Percentiles rank a stretch among this genome's conserved stretches.
These are phyloP conservation scores for Triticum monococcum DNA, from an alignment of 176 grass and related monocot species.

Conservation along the genomic window DNA sequence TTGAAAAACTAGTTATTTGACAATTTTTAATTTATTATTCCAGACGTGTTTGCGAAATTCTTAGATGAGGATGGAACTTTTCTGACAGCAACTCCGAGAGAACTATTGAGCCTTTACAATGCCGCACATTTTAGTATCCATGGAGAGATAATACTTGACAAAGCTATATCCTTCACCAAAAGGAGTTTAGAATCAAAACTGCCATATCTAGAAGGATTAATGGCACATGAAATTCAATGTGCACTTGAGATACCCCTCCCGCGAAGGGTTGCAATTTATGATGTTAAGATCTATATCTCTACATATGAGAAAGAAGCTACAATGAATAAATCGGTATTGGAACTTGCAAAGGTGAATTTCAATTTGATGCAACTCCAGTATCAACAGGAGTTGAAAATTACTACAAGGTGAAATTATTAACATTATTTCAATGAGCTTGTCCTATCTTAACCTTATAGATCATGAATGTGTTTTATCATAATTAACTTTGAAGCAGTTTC, in stretches of 20 bases:
- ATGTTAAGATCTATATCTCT: not conserved
- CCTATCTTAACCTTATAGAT: no score
- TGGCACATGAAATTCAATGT: not conserved
- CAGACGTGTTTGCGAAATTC: not conserved
- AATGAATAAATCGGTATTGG: not conserved
- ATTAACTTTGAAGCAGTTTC: not conserved
- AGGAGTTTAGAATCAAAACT: not conserved
- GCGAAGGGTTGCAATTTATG: constrained; percentile 2
- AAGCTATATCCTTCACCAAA: not conserved
- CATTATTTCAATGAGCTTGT: no score
- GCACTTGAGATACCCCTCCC: constrained; percentile 6
- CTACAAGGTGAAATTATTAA: not conserved
- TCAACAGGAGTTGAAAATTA: not conserved
- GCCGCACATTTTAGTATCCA: not conserved
- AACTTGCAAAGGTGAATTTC: constrained; percentile 14
- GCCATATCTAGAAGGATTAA: not conserved
- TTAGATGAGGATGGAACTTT: not conserved
- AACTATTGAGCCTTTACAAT: not conserved
- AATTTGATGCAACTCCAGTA: constrained; percentile 7
- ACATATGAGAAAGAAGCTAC: not conserved
- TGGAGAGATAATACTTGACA: constrained; percentile 2
- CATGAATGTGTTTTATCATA: no score
- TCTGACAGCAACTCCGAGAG: not conserved
- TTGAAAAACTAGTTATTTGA: not conserved
- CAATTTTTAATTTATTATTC: not conserved